Evolutionary conservation across 106 monocot species (phyloP), one percentile per base, ranked within the genome.

Genomic region (Alisma plantagoaquatica): DNA sequence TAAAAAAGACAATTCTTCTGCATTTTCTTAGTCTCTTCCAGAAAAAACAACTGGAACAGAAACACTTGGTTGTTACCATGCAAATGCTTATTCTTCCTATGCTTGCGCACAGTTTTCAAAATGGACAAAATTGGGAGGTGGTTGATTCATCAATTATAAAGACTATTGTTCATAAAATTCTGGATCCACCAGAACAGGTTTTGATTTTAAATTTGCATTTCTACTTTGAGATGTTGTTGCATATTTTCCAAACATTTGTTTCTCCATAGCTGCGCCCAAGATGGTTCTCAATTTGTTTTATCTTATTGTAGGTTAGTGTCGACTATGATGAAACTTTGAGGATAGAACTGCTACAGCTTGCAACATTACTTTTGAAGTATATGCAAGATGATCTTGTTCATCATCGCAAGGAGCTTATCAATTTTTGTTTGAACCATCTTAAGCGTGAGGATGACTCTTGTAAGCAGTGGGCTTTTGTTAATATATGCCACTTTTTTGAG

Each of bases 361-460:
- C 98, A 15, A 98, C 98, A 7, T 65, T 98, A 64, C 85, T 98
- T 49, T 57, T 98, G 49, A 98, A 98, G 68, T 82, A 98, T 77
- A 63, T 98, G 27, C 90, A 85, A 60, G 74, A 46, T 73, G 90
- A 98, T 70, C 90, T 98, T 43, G 82, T 98, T 64, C 78, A 81
- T 67, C 98, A 98, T 43, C 84, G 98, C 18, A 98, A 98, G 54
- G 98, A 98, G 44, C 78, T 98, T 4, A 98, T 98, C 51, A 98
- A 98, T 49, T 98, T 98, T 65, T 89, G 98, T n/a, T 98, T 89
- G 98, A 98, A 98, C 59, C 98, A 98, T 81, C 82, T 98, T 24
- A 98, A 98, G 68, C 98, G 98, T 44, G 98, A 98, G 68, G 98
- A 98, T 58, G 90, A 98, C 69, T 84, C 85, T 44, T 90, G 98